Percentiles rank a stretch among this genome's conserved stretches.
These are phyloP conservation scores for Aquilaria agallochum DNA, from an alignment of 441 rosid genomes.

Conservation along the genomic window DNA sequence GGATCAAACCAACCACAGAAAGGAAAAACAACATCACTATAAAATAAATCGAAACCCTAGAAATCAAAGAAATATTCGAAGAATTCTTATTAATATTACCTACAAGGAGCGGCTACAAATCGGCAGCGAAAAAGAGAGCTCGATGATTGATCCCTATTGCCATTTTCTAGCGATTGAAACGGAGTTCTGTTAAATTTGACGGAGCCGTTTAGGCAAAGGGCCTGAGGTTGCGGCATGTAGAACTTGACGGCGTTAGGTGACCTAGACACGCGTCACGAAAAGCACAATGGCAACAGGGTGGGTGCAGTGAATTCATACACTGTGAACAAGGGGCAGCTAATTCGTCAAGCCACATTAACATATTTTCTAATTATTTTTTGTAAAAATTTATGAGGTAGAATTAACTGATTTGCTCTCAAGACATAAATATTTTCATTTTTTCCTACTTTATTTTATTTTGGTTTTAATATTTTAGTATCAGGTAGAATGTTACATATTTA, in stretches of 20 bases:
- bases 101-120: slow-evolving; percentile 26
- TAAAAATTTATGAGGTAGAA: background rate
- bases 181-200: slow-evolving; percentile 35
- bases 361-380: background rate
- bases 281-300: slow-evolving; percentile 34
- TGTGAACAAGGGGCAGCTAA: too few relatives aligned
- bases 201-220: slow-evolving; percentile 18
- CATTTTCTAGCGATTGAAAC: slow-evolving; percentile 19
- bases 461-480: too few relatives aligned
- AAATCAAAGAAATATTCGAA: slow-evolving; percentile 11
- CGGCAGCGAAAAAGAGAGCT: slow-evolving; percentile 31
- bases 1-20: slow-evolving; percentile 21
- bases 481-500: too few relatives aligned
- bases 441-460: too few relatives aligned
- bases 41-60: slow-evolving; percentile 4
- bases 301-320: slow-evolving; percentile 3
- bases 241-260: slow-evolving; percentile 28
- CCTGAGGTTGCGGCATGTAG: slow-evolving; percentile 18
- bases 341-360: too few relatives aligned
- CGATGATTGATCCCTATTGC: slow-evolving; percentile 30
- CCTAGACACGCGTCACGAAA: slow-evolving; percentile 13
- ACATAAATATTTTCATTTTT: too few relatives aligned
- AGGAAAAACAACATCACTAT: slow-evolving; percentile 16
- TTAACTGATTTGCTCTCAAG: too few relatives aligned
- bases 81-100: slow-evolving; percentile 24